Percentiles rank a stretch among this genome's conserved stretches.
These are phyloP conservation scores for Dictyophora rubrovolvata DNA, from an alignment of 768 basidiomycete genomes.

Conservation along the genomic window DNA sequence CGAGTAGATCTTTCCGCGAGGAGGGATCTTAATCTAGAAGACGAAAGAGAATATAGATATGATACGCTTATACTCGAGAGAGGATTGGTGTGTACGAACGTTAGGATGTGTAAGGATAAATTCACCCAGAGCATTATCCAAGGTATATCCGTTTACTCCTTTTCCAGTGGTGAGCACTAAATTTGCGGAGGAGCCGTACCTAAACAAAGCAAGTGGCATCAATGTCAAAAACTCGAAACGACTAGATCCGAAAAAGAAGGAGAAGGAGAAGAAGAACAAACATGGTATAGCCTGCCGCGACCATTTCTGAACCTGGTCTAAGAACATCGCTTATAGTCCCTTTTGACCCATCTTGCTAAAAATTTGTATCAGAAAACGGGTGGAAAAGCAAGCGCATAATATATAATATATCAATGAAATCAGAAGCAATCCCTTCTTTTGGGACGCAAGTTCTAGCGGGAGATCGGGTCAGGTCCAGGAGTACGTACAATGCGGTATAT, in stretches of 20 bases:
- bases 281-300: slow-evolving; percentile 97
- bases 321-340: slow-evolving; percentile 85
- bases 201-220: slow-evolving; percentile 14
- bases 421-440: neutral
- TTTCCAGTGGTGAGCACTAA: slow-evolving; percentile 89
- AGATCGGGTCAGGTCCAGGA: neutral
- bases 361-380: slow-evolving; percentile 1
- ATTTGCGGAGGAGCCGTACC: slow-evolving; percentile 94
- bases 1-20: slow-evolving; percentile 97
- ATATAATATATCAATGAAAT: neutral
- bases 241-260: neutral
- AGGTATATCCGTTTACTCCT: slow-evolving; percentile 97
- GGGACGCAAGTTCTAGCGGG: neutral
- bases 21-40: slow-evolving; percentile 76
- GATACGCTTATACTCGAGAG: slow-evolving; percentile 4
- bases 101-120: slow-evolving; percentile 98
- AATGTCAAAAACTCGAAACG: neutral
- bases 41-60: slow-evolving; percentile 4
- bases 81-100: slow-evolving; percentile 30
- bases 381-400: too few species aligned
- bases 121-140: slow-evolving; percentile 91
- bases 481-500: slow-evolving; percentile 79
- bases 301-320: slow-evolving; percentile 92
- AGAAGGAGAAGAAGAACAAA: slow-evolving; percentile 29
- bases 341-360: slow-evolving; percentile 60